Evolutionary conservation across 139 green algal species (phyloP).

Genomic region (Closterium sp.): DNA sequence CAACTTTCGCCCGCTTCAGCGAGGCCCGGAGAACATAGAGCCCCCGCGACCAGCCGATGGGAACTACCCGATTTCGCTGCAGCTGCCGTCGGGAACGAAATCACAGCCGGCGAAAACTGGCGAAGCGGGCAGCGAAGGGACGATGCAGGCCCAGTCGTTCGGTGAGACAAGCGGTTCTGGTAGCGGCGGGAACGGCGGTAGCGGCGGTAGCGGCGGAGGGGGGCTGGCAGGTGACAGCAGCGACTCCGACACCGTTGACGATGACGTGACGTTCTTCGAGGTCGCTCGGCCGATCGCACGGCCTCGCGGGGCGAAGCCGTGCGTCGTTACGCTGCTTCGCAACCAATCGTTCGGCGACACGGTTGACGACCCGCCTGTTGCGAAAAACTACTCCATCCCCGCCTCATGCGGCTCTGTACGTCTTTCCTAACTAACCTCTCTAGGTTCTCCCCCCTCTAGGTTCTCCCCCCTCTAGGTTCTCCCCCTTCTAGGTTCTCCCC

Average conservation of each 20-base stretch:
- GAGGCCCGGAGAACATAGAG: not conserved
- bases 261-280: not conserved
- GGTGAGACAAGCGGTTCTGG: not conserved
- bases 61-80: not conserved
- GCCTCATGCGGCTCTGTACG: not conserved
- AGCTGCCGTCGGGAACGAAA: not conserved
- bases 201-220: not conserved
- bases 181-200: not conserved
- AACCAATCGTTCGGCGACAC: not conserved
- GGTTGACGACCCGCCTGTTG: not conserved
- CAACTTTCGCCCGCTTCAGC: not conserved
- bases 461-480: too few species aligned
- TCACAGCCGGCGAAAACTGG: not conserved
- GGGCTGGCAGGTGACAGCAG: too few species aligned
- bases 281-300: not conserved
- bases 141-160: not conserved
- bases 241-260: not conserved
- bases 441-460: not conserved
- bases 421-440: not conserved
- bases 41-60: not conserved
- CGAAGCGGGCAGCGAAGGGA: not conserved
- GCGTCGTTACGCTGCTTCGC: not conserved
- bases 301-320: not conserved
- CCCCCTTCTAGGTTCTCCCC: too few species aligned
- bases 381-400: not conserved